Percentiles rank a stretch among this genome's conserved stretches.
Evolutionary conservation across 805 yeast genomes (phyloP).

Genomic region (Saccharomycopsis microspora): DNA sequence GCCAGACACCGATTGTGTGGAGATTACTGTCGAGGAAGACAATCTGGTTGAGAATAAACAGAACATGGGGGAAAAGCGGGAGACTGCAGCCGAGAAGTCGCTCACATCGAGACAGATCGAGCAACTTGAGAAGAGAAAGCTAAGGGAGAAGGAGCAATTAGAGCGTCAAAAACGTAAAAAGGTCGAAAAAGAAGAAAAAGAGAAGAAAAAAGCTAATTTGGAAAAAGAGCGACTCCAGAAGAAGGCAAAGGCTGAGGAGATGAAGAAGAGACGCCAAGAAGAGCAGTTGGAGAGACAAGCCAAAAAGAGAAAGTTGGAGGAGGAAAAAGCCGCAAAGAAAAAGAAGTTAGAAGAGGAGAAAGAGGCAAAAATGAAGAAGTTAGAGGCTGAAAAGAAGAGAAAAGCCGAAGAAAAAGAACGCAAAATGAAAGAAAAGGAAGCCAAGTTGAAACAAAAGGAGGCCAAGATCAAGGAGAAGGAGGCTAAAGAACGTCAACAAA

Average conservation of each 20-base stretch:
- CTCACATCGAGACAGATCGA: too few relatives aligned
- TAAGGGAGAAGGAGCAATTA: too few relatives aligned
- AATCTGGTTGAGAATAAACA: too few relatives aligned
- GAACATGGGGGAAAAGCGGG: too few relatives aligned
- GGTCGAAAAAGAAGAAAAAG: neutral
- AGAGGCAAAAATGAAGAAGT: constrained; percentile 10
- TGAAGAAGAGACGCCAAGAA: constrained; percentile 7
- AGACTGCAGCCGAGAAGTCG: too few relatives aligned
- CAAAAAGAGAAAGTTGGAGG: constrained; percentile 6
- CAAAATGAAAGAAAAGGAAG: neutral
- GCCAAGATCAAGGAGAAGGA: constrained; percentile 1
- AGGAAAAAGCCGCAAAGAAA: constrained; percentile 5
- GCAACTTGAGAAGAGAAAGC: too few relatives aligned
- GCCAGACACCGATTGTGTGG: too few relatives aligned
- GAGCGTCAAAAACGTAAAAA: too few relatives aligned
- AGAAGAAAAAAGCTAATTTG: neutral
- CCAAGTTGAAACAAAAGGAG: neutral
- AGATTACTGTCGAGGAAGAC: too few relatives aligned
- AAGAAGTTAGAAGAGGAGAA: constrained; percentile 8
- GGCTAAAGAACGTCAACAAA: constrained; percentile 8
- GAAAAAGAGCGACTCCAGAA: neutral
- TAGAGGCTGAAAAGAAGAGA: constrained; percentile 3
- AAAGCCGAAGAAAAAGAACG: neutral
- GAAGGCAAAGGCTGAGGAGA: constrained; percentile 1
- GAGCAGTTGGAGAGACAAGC: neutral